Evolutionary conservation across 352 stramenopile species (phyloP).

Genomic region (Globisporangium perplexum): DNA sequence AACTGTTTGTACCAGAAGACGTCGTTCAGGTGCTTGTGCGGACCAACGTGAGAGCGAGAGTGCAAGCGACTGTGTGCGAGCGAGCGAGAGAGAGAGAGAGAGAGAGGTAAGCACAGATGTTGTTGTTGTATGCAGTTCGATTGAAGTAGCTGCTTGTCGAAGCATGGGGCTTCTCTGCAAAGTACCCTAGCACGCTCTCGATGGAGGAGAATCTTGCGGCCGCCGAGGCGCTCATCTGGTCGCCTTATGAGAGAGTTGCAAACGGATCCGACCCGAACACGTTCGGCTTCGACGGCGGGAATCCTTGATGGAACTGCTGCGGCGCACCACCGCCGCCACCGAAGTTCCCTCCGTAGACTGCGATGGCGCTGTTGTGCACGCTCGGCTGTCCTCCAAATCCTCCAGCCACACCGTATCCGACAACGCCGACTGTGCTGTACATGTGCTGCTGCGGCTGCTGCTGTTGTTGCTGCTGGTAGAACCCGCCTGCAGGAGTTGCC

Average conservation of each 20-base stretch:
- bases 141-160: background rate
- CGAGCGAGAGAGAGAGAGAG: background rate
- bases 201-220: no score
- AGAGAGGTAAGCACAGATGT: background rate
- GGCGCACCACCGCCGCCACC: slow-evolving; percentile 11
- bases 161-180: background rate
- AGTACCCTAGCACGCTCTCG: background rate
- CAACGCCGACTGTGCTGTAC: slow-evolving; percentile 23
- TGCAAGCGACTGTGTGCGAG: background rate
- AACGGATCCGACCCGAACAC: slow-evolving; percentile 43
- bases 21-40: slow-evolving; percentile 54
- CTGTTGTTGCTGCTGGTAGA: slow-evolving; percentile 20
- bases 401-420: slow-evolving; percentile 18
- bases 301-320: slow-evolving; percentile 35
- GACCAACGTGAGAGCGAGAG: slow-evolving; percentile 31
- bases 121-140: background rate
- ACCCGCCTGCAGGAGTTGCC: slow-evolving; percentile 7
- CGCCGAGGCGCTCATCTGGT: background rate
- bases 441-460: slow-evolving; percentile 32
- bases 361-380: slow-evolving; percentile 12
- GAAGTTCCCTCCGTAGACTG: slow-evolving; percentile 16
- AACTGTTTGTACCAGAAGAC: slow-evolving; percentile 75
- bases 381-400: slow-evolving; percentile 4
- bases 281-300: slow-evolving; percentile 19
- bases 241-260: slow-evolving; percentile 44